Percentiles rank a stretch among this genome's conserved stretches.
Evolutionary conservation across 2,329 filamentous ascomycete species (phyloP).

Genomic region (Aureobasidium vineae): DNA sequence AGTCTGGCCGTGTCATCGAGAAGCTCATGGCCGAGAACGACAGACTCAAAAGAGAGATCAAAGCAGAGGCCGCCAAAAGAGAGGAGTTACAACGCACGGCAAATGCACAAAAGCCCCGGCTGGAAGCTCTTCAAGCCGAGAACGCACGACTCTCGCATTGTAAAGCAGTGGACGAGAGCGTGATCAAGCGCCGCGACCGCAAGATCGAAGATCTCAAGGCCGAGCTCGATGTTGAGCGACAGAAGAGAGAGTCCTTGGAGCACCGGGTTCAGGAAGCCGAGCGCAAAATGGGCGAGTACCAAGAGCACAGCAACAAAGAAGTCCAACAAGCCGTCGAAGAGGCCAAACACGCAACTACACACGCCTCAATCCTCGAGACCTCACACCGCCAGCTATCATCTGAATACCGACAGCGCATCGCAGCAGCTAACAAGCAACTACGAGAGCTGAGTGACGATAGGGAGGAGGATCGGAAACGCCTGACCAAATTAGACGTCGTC

Average conservation of each 20-base stretch:
- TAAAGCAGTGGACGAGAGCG: constrained; percentile 67
- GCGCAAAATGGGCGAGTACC: constrained; percentile 61
- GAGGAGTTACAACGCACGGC: constrained; percentile 70
- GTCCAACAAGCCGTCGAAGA: constrained; percentile 57
- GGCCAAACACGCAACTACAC: constrained; percentile 55
- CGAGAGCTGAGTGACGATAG: constrained; percentile 56
- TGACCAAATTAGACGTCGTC: constrained; percentile 63
- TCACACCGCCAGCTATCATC: constrained; percentile 69
- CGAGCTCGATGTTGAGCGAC: constrained; percentile 63
- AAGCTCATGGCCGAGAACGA: constrained; percentile 79
- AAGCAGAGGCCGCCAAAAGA: constrained; percentile 48
- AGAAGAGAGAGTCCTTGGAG: constrained; percentile 59
- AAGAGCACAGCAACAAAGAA: constrained; percentile 59
- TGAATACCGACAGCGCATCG: constrained; percentile 56
- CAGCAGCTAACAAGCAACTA: constrained; percentile 50
- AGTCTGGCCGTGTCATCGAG: constrained; percentile 77
- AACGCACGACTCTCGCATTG: constrained; percentile 69
- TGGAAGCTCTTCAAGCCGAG: constrained; percentile 65
- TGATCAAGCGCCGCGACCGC: constrained; percentile 69
- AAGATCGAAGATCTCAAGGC: constrained; percentile 68
- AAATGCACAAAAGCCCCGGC: constrained; percentile 67
- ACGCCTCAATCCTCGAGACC: constrained; percentile 66
- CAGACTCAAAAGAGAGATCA: constrained; percentile 66
- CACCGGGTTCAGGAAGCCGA: constrained; percentile 61
- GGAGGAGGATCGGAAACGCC: constrained; percentile 58